A percentile compares a stretch with the other conserved stretches of the same genome.
Evolutionary conservation across 495 filamentous ascomycete genomes (phyloP).

Genomic region (Penicillium silybi): DNA sequence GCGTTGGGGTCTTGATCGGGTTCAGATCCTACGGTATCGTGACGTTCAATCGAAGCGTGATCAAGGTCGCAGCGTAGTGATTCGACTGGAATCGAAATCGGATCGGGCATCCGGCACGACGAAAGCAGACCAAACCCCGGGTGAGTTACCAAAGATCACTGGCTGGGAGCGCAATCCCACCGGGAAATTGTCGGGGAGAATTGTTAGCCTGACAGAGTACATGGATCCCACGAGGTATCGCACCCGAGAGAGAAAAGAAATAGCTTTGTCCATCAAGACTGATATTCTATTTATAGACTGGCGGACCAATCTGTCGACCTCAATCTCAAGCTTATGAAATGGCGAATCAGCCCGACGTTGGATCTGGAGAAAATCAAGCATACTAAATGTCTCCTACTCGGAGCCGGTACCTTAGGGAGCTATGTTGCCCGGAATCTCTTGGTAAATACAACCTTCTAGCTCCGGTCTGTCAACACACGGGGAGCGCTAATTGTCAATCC

Average conservation of each 20-base stretch:
- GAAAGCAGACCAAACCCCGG: slow-evolving; percentile 26
- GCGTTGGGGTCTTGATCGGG: slow-evolving; percentile 69
- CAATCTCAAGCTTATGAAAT: slow-evolving; percentile 97
- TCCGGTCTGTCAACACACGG: background rate
- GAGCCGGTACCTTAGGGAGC: slow-evolving; percentile 88
- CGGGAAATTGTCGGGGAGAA: slow-evolving; percentile 69
- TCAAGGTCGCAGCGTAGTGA: slow-evolving; percentile 72
- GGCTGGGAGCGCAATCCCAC: slow-evolving; percentile 87
- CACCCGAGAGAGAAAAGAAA: slow-evolving; percentile 5
- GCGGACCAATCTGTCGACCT: slow-evolving; percentile 97
- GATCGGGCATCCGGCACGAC: slow-evolving; percentile 16
- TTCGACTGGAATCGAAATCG: slow-evolving; percentile 58
- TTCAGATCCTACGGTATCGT: slow-evolving; percentile 87
- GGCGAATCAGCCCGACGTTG: slow-evolving; percentile 85
- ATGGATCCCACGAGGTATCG: slow-evolving; percentile 73
- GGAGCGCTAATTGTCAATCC: background rate
- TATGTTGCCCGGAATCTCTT: slow-evolving; percentile 88
- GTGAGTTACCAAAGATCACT: slow-evolving; percentile 75
- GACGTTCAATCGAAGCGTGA: slow-evolving; percentile 73
- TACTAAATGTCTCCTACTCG: slow-evolving; percentile 89
- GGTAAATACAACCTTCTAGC: slow-evolving; percentile 30
- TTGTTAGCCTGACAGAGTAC: slow-evolving; percentile 79
- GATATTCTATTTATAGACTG: slow-evolving; percentile 40
- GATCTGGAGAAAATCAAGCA: slow-evolving; percentile 86
- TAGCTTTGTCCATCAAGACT: background rate